Base-by-base conservation (phyloP, 768 basidiomycete species). In the Sistotremastrum niveocremeum region DNA sequence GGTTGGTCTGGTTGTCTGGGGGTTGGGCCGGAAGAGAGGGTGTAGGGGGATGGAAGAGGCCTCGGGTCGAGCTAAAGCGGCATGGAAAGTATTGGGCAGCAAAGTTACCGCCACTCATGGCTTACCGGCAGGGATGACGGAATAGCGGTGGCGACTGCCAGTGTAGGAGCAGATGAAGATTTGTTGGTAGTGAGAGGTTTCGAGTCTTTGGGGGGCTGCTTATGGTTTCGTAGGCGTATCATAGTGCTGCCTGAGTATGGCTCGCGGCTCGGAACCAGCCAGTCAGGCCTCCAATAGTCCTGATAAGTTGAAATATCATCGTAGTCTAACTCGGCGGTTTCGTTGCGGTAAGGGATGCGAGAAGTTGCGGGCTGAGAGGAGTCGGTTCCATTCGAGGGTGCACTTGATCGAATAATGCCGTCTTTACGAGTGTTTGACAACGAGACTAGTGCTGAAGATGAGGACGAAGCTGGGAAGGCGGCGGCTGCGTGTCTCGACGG, bases 111-210 rank as follows among this genome's bases (percentile, higher is more conserved):
- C n/a, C n/a, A n/a, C n/a, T n/a, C n/a, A n/a, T n/a, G 73, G 50
- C 73, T 74, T 54, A 74, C 71, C 4, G 74, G 73, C 1, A 57
- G 76, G 28, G 73, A 76, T 54, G 70, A 76, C 37, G 74, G 76
- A 54, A 74, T 74, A 12, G 72, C 73, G 2, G 64, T 74, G 4
- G 71, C 63, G 11, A 71, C 70, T 45, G 57, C 74, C 38, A 72
- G 73, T 48, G 59, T 67, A 33, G 64, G 74, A 5, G 66, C 69
- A n/a, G 69, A 68, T 32, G 72, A 9, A 64, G 70, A 42, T 74
- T 72, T 20, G 68, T 74, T 32, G 72, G 72, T 6, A 67, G 70
- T 50, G 70, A 68, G 69, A 43, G 42, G 68, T 58, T 6, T 10
- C 34, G n/a, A n/a, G n/a, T n/a, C n/a, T n/a, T n/a, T n/a, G n/a